Conservation (phyloP, 176 grass and related monocot genomes). For the Olyra latifolia region DNA sequence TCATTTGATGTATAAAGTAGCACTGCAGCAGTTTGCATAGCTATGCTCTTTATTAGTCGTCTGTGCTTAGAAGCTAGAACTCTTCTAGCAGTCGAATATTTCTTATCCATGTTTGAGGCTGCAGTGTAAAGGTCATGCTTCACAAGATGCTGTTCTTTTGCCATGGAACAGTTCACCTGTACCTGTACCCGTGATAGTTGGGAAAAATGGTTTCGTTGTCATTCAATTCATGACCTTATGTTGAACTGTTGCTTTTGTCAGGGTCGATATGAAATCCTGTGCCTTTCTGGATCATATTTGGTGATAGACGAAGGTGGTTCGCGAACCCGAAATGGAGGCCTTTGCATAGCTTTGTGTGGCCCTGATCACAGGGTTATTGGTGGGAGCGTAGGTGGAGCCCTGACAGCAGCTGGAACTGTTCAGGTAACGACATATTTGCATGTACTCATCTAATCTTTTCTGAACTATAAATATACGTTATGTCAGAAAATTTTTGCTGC, state of each 20-base stretch:
- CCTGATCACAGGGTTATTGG: constrained; percentile 85
- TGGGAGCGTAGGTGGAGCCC: constrained; percentile 67
- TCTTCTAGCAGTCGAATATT: not conserved
- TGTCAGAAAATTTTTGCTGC: not conserved
- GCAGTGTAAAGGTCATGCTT: not conserved
- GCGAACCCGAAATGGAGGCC: constrained; percentile 58
- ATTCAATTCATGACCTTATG: not conserved
- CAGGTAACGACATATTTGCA: constrained; percentile 52
- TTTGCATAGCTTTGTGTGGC: constrained; percentile 79
- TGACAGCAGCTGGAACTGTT: constrained; percentile 83
- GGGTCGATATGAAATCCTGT: constrained; percentile 92
- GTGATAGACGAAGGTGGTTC: constrained; percentile 60
- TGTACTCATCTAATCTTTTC: not conserved
- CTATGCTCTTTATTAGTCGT: not conserved
- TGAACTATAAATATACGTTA: not conserved
- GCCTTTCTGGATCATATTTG: constrained; percentile 90
- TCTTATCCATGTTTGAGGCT: not conserved
- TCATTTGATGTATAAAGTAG: not conserved
- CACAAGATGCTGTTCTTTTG: not conserved
- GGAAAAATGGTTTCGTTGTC: not conserved
- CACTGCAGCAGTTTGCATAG: not conserved
- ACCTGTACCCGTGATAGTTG: not conserved
- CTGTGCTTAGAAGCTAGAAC: not conserved
- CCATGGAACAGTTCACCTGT: not conserved
- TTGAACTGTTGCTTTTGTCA: constrained; percentile 46